Evolutionary conservation across 257 asterid species (phyloP).

Genomic region (Haberlea rhodopensis): DNA sequence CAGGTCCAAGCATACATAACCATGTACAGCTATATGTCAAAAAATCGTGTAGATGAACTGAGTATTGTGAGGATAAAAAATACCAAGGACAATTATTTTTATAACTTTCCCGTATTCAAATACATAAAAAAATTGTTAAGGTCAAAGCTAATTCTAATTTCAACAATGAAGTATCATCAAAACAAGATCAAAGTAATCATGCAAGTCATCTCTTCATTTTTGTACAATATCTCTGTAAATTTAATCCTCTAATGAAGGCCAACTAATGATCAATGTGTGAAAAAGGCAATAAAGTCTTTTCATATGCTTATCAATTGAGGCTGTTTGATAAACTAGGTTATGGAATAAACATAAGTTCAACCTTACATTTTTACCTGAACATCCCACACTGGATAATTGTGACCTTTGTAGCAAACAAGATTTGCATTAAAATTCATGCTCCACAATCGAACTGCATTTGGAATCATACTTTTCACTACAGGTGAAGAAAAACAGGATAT

Average conservation of each 20-base stretch:
- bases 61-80: not conserved
- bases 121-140: not conserved
- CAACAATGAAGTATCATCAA: no score
- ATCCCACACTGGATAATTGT: conserved; percentile 99
- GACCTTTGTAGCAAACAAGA: conserved; percentile 99
- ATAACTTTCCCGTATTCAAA: not conserved
- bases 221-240: not conserved
- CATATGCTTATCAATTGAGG: conserved; percentile 1
- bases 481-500: conserved; percentile 2
- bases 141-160: no score
- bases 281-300: conserved; percentile 4
- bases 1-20: not conserved
- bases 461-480: conserved; percentile 16
- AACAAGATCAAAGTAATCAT: not conserved
- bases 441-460: conserved; percentile 84
- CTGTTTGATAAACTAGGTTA: not conserved
- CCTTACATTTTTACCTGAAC: conserved; percentile 57
- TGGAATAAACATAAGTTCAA: conserved; percentile 10
- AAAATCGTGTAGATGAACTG: not conserved
- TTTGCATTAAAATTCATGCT: conserved; percentile 85
- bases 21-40: not conserved
- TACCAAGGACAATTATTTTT: not conserved
- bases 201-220: not conserved
- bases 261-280: not conserved
- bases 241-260: not conserved